Evolutionary conservation across 257 asterid species (phyloP).

Genomic region (Nicotiana obtusifolia): DNA sequence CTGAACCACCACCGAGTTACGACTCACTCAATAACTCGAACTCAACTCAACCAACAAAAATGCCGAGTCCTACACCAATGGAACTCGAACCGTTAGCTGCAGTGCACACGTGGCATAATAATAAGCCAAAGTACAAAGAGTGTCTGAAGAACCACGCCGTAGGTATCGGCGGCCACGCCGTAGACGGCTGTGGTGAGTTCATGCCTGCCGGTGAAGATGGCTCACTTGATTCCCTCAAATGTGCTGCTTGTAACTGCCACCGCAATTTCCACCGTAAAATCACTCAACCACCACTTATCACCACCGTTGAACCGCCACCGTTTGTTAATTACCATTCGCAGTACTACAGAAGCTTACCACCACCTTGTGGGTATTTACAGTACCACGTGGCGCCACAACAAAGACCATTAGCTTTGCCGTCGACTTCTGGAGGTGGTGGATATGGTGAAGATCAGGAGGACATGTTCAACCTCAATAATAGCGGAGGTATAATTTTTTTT

Average conservation of each 20-base stretch:
- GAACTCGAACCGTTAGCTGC: neutral
- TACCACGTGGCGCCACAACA: slow-evolving; percentile 26
- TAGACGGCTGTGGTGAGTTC: slow-evolving; percentile 83
- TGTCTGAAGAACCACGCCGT: slow-evolving; percentile 76
- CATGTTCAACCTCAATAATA: slow-evolving; percentile 34
- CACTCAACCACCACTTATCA: neutral
- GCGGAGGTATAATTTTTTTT: slow-evolving; percentile 14
- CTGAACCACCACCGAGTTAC: slow-evolving; percentile 11
- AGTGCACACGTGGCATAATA: slow-evolving; percentile 3
- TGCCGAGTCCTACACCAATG: neutral
- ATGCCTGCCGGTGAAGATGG: slow-evolving; percentile 68
- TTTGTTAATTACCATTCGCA: slow-evolving; percentile 10
- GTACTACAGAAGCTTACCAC: neutral
- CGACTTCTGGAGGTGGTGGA: slow-evolving; percentile 19
- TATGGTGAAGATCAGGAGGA: slow-evolving; percentile 17
- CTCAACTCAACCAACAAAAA: slow-evolving; percentile 7
- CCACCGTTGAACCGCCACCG: slow-evolving; percentile 3
- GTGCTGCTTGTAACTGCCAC: slow-evolving; percentile 84
- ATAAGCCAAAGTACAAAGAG: slow-evolving; percentile 42
- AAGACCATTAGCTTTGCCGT: slow-evolving; percentile 27
- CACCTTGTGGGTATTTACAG: slow-evolving; percentile 35
- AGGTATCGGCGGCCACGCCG: slow-evolving; percentile 63
- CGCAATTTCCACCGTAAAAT: slow-evolving; percentile 83
- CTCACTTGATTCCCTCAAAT: slow-evolving; percentile 50
- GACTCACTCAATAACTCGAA: slow-evolving; percentile 8